Base-by-base conservation (phyloP, 768 basidiomycete species). In the Cubamyces sp. region DNA sequence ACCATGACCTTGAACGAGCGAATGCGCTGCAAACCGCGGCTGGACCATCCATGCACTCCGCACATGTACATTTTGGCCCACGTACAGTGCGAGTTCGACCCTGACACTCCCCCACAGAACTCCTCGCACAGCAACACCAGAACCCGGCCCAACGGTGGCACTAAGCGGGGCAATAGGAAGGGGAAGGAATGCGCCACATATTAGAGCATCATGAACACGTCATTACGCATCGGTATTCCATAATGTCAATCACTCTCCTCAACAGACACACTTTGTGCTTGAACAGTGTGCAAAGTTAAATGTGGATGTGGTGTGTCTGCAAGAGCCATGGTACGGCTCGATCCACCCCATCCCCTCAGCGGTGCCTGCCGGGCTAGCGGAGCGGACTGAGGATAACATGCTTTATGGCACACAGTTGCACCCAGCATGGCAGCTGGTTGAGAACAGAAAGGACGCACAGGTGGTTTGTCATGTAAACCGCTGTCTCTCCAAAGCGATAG, bases 281-380 rank as follows among this genome's bases (percentile, higher is more conserved):
- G 54, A 54, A n/a, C 41, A n/a, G 26, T 54, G 54, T 30, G 42
- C 54, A 16, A 19, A 41, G 5, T 3, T 5, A 14, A n/a, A 45
- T 34, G 42, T 54, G 12, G 42, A 54, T 19, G 42, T 54, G 18
- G 54, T 54, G 3, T 54, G 54, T 28, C 2, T 54, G 5, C 54
- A 54, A 9, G 54, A 54, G 42, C 54, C 54, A 2, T 54, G 54
- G 54, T 54, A 43, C n/a, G 54, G 54, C 5, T 42, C 54, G 6
- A 40, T 54, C 14, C 54, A 42, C 5, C 54, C 54, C 9, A 54
- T 54, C 26, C 54, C 54, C 15, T 54, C 54, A 2, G 54, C 54
- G 4, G 43, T 42, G 3, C 54, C 54, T 6, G 37, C 42, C 11
- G 54, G 54, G 5, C 54, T 42, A 23, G 54, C 54, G 3, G 54